Conservation (phyloP, 306 rosid genomes). For the Cajanus cajan region DNA sequence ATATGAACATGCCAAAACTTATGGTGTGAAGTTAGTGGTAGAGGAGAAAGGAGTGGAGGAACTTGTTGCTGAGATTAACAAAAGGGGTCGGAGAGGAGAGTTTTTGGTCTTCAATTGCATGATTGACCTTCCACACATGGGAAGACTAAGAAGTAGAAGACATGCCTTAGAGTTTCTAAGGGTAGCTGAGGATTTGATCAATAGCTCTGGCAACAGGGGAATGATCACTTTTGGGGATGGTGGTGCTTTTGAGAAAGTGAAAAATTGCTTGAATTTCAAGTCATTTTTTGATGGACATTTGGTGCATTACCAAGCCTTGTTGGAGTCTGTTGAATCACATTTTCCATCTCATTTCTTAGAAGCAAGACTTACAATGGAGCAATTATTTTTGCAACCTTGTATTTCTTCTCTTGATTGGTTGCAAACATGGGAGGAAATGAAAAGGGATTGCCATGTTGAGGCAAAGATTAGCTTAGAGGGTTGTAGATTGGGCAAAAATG, state of each 20-base stretch:
- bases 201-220: constrained; percentile 35
- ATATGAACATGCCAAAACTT: constrained; percentile 41
- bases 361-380: constrained; percentile 57
- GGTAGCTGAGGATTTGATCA: constrained; percentile 49
- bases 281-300: constrained; percentile 53
- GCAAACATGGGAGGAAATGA: constrained; percentile 47
- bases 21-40: constrained; percentile 49
- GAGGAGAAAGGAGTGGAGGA: constrained; percentile 51
- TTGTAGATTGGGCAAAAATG: constrained; percentile 41
- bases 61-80: constrained; percentile 46
- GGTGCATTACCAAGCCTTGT: constrained; percentile 51
- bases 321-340: constrained; percentile 50
- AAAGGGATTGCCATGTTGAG: constrained; percentile 7
- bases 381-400: constrained; percentile 51
- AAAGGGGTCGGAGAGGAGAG: constrained; percentile 37
- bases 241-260: constrained; percentile 38
- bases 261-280: constrained; percentile 37
- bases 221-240: constrained; percentile 58
- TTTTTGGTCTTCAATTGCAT: constrained; percentile 58
- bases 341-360: constrained; percentile 44
- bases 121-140: constrained; percentile 55
- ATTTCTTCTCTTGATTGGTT: constrained; percentile 50
- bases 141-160: constrained; percentile 41
- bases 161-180: constrained; percentile 43
- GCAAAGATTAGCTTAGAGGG: constrained; percentile 36